Evolutionary conservation across 768 basidiomycete genomes (phyloP), one percentile per base, ranked within the genome.

Genomic region (Mycena chlorophos): DNA sequence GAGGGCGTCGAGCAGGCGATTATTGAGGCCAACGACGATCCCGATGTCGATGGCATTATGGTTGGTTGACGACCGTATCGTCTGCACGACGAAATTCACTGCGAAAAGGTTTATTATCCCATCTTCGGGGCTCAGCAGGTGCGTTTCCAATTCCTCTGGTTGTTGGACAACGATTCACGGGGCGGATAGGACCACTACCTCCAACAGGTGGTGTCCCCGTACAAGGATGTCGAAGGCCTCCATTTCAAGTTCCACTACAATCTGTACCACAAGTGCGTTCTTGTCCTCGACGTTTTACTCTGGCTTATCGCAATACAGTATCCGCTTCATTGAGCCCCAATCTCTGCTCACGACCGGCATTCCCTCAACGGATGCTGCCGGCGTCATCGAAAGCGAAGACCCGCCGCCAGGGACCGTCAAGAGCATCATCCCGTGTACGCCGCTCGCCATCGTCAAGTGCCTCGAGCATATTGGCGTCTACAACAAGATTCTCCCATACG

Each of bases 101-200:
- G 17, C 30, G 28, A 46, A 49, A 61, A 94, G 92, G 91, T 95
- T 12, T 97, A 98, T 72, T 99, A 92, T 73, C 97, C 97, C 1
- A 96, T 98, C 61, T 97, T 91, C 65, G 96, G 96, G 22, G 84
- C 78, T 30, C 86, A 85, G 57, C 92, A 93, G 84, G 91, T 91
- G 63, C 58, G 85, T 74, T 12, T 25, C 10, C 22, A 10, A 12
- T 46, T 26, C 22, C 23, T 22, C 34, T 55, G 13, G 26, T 27
- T 16, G 20, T 63, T 30, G 50, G 27, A 51, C 54, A 52, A 55
- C 37, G 28, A 49, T 22, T 20, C 52, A 19, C 25, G n/a, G n/a
- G n/a, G n/a, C n/a, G n/a, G n/a, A n/a, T n/a, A 98, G 87, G 97
- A 98, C 68, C 93, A 96, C 67, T 99, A 99, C 70, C 77, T 99